phyloP scores from a whole-genome alignment of 495 filamentous ascomycete species.

The Annulohypoxylon nitens region DNA sequence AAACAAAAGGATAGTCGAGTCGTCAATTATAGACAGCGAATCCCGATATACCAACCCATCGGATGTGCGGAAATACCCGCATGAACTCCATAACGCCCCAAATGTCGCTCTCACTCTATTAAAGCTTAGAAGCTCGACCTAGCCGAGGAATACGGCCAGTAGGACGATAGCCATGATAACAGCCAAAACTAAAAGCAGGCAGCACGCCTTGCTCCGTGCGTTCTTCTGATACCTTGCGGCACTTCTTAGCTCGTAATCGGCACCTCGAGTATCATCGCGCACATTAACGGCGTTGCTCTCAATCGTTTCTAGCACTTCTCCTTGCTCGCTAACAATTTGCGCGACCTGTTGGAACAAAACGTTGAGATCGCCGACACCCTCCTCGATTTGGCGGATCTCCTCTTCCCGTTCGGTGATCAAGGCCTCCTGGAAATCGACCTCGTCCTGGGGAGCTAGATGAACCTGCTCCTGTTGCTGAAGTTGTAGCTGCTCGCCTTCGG shows the following conservation, averaged over 20 bases:
- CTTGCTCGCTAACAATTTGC: constrained; percentile 95
- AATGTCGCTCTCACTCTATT: constrained; percentile 33
- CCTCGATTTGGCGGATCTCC: constrained; percentile 97
- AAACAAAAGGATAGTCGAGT: constrained; percentile 10
- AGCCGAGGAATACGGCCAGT: constrained; percentile 82
- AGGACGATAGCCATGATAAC: constrained; percentile 90
- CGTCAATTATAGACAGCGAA: constrained; percentile 10
- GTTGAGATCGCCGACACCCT: constrained; percentile 93
- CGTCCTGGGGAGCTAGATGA: constrained; percentile 88
- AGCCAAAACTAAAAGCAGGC: constrained; percentile 88
- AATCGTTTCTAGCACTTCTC: constrained; percentile 89
- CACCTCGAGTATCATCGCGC: constrained; percentile 81
- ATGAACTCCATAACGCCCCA: constrained; percentile 43
- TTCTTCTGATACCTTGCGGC: constrained; percentile 93
- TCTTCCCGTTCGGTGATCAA: constrained; percentile 95
- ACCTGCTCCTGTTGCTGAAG: constrained; percentile 81
- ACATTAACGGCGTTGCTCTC: constrained; percentile 86
- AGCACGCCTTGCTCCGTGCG: constrained; percentile 91
- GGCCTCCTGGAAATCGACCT: constrained; percentile 97
- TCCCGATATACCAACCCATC: constrained; percentile 25
- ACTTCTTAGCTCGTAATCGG: constrained; percentile 83
- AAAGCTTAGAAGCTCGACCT: constrained; percentile 19
- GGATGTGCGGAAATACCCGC: constrained; percentile 13
- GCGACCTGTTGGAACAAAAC: constrained; percentile 97
- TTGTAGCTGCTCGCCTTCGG: constrained; percentile 65